Percentiles rank a stretch among this genome's conserved stretches.
Evolutionary conservation across 495 filamentous ascomycete species (phyloP).

Genomic region (Neurospora africana): DNA sequence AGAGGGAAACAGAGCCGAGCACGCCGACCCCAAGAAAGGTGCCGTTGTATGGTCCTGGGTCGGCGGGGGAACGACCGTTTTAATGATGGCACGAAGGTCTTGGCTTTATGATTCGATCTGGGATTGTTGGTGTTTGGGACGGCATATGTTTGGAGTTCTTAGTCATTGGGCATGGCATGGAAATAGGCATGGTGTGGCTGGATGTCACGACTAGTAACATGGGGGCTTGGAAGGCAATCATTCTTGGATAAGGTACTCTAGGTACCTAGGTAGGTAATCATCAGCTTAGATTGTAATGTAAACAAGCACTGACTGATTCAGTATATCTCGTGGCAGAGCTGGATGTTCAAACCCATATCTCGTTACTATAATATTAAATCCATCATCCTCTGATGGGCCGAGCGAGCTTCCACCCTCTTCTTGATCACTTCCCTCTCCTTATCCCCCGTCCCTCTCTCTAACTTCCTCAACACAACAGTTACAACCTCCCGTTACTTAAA

Average conservation of each 20-base stretch:
- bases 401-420: not conserved
- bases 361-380: not conserved
- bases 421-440: not conserved
- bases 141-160: not conserved
- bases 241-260: not conserved
- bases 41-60: not conserved
- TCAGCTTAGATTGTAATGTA: not conserved
- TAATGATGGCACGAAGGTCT: not conserved
- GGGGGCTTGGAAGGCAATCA: not conserved
- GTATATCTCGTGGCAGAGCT: not conserved
- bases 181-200: not conserved
- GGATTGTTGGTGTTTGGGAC: not conserved
- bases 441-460: not conserved
- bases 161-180: not conserved
- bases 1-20: not conserved
- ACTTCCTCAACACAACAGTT: not conserved
- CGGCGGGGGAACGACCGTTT: not conserved
- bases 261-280: not conserved
- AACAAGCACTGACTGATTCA: not conserved
- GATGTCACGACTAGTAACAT: not conserved
- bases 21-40: conserved; percentile 12
- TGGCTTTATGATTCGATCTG: not conserved
- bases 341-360: not conserved
- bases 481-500: not conserved
- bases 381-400: too few relatives aligned